These are phyloP conservation scores for Lineolata rhizophorae DNA, from an alignment of 495 filamentous ascomycete genomes.

Conservation along the genomic window DNA sequence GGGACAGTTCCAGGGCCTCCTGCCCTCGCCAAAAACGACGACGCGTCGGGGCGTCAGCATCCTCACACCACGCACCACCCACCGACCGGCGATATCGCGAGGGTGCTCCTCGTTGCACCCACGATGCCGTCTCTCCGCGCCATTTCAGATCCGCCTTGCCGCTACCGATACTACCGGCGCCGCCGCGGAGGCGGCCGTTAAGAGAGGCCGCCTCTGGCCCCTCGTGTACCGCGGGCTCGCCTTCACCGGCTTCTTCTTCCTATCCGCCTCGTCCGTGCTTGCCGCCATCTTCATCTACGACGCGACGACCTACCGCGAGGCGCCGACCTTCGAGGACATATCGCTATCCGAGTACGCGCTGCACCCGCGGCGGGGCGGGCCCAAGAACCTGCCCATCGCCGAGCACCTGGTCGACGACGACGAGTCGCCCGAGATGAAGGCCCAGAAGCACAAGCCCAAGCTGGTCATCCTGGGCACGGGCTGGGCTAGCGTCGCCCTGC, in stretches of 20 bases:
- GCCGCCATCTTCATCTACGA: constrained; percentile 88
- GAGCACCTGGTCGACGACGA: constrained; percentile 75
- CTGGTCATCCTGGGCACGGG: constrained; percentile 86
- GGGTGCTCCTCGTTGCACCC: no score
- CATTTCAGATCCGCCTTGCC: no score
- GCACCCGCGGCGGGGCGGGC: constrained; percentile 62
- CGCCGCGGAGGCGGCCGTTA: constrained; percentile 8
- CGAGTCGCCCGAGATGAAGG: constrained; percentile 42
- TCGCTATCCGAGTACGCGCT: constrained; percentile 66
- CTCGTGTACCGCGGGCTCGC: constrained; percentile 28
- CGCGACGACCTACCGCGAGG: constrained; percentile 65
- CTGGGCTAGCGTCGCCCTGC: constrained; percentile 80
- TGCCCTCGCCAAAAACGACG: no score
- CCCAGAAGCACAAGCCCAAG: constrained; percentile 64
- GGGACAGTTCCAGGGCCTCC: no score
- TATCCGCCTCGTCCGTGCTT: constrained; percentile 31
- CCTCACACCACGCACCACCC: no score
- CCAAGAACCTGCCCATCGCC: constrained; percentile 88
- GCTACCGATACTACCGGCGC: constrained; percentile 1
- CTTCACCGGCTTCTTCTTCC: constrained; percentile 35
- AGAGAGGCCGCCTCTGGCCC: constrained; percentile 14
- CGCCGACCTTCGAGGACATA: constrained; percentile 41
- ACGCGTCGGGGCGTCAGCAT: no score
- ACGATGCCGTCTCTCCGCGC: no score
- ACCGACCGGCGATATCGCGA: no score